Base-by-base conservation (phyloP, 768 basidiomycete genomes). In the Gyrodon lividus region DNA sequence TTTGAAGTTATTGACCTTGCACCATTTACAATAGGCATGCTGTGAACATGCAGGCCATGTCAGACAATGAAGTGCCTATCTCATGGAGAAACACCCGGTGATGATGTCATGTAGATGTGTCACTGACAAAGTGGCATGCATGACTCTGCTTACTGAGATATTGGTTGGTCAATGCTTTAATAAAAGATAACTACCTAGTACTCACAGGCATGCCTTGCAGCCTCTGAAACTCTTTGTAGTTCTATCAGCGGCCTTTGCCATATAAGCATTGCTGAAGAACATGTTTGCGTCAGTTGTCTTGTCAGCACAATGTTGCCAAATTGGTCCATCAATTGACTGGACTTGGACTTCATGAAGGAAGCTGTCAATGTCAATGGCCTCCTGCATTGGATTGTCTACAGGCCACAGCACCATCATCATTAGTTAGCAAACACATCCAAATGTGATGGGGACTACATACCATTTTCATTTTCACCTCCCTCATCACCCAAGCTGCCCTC, bases 11-110 rank as follows among this genome's bases (percentile, higher is more conserved):
- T 57, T 56, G 9, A 55, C 48, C 12, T 61, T 44, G 16, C 51
- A 55, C 72, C 70, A 73, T 19, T 61, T 60, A 4, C 35, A 49
- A 49, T 73, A 72, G 23, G 19, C 24, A 13, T 33, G 46, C 61
- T 65, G 7, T 51, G 35, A 14, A 19, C 9, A 6, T 16, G 6
- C 16, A 49, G n/a, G 9, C 2, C 17, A 46, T n/a, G 22, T 4
- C 14, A 6, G 17, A 4, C 14, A 28, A 30, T n/a, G 14, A 22
- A 13, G 14, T 40, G 42, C 48, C 20, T 42, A 49, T 22, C 6
- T 4, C n/a, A 41, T 49, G 48, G 16, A 16, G 6, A 28, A 28
- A 49, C 5, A 22, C 38, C 14, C 43, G 20, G 12, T 49, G 39
- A 23, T 4, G 26, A 12, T 4, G 9, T 20, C 48, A 49, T 4